Conservation (phyloP, 108 stramenopile species). For the Cyclotella distinguenda region DNA sequence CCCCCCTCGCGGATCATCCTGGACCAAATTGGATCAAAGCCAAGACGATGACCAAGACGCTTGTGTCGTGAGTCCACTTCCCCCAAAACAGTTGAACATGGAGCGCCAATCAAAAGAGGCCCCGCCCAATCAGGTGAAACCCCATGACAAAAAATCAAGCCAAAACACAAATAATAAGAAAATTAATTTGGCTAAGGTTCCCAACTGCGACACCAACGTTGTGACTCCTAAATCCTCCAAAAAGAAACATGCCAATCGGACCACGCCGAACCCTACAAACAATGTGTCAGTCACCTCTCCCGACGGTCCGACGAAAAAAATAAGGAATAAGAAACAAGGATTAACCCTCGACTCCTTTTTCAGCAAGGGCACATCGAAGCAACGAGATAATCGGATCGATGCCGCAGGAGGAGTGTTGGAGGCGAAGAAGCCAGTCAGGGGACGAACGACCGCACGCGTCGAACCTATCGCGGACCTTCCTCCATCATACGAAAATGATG, state of each 20-base stretch:
- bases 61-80: neutral
- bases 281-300: neutral
- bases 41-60: constrained; percentile 2
- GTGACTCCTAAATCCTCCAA: neutral
- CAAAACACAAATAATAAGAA: neutral
- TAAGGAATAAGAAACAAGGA: neutral
- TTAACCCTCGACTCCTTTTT: constrained; percentile 1
- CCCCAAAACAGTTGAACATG: neutral
- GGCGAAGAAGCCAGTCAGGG: no score
- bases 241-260: neutral
- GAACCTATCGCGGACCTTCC: no score
- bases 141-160: neutral
- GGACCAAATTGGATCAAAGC: constrained; percentile 2
- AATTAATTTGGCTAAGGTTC: neutral
- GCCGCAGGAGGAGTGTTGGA: neutral
- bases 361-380: constrained; percentile 8
- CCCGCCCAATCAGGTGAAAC: neutral
- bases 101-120: neutral
- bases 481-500: no score
- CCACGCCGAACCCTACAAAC: neutral
- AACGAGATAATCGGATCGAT: neutral
- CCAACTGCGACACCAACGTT: no score
- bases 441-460: no score
- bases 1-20: no score
- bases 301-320: neutral